Conservation (phyloP, 352 stramenopile genomes). For the Paralagenidium karlingii region DNA sequence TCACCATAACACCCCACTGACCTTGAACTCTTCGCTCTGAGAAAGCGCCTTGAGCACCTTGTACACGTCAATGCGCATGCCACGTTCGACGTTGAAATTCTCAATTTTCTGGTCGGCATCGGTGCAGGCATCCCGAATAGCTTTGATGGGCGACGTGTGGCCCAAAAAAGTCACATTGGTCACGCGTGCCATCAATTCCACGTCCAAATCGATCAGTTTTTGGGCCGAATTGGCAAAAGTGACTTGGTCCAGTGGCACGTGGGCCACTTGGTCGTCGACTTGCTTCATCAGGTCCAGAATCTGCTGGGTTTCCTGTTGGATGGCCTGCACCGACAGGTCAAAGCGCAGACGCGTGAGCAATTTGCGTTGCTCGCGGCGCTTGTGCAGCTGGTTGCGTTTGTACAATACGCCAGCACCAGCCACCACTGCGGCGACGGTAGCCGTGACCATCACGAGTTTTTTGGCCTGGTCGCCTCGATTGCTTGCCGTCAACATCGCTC, state of each 20-base stretch:
- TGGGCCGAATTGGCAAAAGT: conserved; percentile 64
- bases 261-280: conserved; percentile 58
- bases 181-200: conserved; percentile 72
- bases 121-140: conserved; percentile 66
- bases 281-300: conserved; percentile 60
- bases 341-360: conserved; percentile 55
- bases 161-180: conserved; percentile 80
- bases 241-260: conserved; percentile 15
- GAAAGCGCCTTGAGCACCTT: conserved; percentile 47
- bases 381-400: conserved; percentile 29
- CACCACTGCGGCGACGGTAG: conserved; percentile 24
- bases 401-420: conserved; percentile 35
- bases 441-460: conserved; percentile 43
- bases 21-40: conserved; percentile 26
- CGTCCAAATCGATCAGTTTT: conserved; percentile 71
- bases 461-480: too few relatives aligned
- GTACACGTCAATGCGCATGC: conserved; percentile 81
- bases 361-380: conserved; percentile 23
- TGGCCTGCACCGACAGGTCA: conserved; percentile 57
- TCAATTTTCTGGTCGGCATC: conserved; percentile 72
- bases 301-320: conserved; percentile 44
- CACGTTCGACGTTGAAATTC: conserved; percentile 54
- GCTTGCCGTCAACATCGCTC: conserved; percentile 21
- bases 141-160: conserved; percentile 51
- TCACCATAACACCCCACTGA: conserved; percentile 4